Conservation (phyloP, 2,329 filamentous ascomycete genomes). For the Tolypocladium cylindrosporum region DNA sequence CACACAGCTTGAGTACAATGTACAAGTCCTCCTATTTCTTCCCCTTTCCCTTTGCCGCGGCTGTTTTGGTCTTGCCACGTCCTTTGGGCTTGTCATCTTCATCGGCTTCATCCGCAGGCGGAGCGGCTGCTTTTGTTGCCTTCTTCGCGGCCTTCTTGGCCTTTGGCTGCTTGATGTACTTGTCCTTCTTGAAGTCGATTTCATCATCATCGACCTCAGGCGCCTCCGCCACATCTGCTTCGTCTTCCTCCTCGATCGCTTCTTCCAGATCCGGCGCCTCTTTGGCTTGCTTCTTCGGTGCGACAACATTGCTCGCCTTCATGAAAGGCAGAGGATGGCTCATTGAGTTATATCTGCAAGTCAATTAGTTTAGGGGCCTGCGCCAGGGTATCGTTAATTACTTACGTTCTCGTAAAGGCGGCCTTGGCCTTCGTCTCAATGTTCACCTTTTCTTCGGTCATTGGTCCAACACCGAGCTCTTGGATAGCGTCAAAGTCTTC, state of each 20-base stretch:
- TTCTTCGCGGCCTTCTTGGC: constrained; percentile 44
- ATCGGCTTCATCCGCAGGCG: constrained; percentile 24
- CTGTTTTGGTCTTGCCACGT: constrained; percentile 26
- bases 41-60: constrained; percentile 22
- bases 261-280: constrained; percentile 92
- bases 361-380: neutral
- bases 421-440: constrained; percentile 82
- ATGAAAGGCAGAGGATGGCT: constrained; percentile 91
- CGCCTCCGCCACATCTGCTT: constrained; percentile 48
- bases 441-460: constrained; percentile 64
- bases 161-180: constrained; percentile 91
- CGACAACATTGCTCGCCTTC: constrained; percentile 72
- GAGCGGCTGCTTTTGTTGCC: constrained; percentile 33
- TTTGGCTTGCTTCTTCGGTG: constrained; percentile 59
- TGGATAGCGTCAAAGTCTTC: constrained; percentile 92
- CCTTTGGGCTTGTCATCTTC: constrained; percentile 45
- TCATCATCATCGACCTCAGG: constrained; percentile 61
- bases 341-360: constrained; percentile 68
- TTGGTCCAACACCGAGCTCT: constrained; percentile 81
- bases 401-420: constrained; percentile 79
- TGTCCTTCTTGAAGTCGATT: constrained; percentile 83
- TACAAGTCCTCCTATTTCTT: constrained; percentile 24
- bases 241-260: constrained; percentile 86
- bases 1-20: neutral
- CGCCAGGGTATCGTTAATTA: constrained; percentile 13